Evolutionary conservation across 345 rosid genomes (phyloP).

Genomic region (Eucalyptus curtisii): DNA sequence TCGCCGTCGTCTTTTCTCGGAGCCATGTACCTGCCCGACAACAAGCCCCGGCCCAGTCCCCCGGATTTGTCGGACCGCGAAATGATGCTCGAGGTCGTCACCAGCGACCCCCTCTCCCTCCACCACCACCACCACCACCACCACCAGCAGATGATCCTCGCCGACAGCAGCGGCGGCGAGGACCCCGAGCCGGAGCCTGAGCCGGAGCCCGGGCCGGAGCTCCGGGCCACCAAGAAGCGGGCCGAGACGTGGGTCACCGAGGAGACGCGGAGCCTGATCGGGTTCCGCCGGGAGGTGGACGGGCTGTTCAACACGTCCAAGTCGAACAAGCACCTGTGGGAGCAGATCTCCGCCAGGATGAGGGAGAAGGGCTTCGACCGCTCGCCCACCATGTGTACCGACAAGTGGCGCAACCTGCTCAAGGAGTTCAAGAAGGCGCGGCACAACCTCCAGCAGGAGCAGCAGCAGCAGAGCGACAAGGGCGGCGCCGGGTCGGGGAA

Average conservation of each 20-base stretch:
- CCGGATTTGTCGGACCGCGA: constrained; percentile 62
- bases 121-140: constrained; percentile 1
- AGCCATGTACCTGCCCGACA: constrained; percentile 71
- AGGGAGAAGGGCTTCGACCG: constrained; percentile 94
- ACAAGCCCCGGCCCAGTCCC: constrained; percentile 45
- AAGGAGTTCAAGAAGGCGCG: constrained; percentile 93
- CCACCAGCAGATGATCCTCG: constrained; percentile 61
- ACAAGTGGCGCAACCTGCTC: constrained; percentile 96
- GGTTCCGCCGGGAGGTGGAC: constrained; percentile 77
- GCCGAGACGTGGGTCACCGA: constrained; percentile 99
- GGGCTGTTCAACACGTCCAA: constrained; percentile 87
- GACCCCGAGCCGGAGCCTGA: constrained; percentile 44
- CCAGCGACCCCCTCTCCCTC: neutral
- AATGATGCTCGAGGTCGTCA: constrained; percentile 68
- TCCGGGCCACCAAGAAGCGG: constrained; percentile 72
- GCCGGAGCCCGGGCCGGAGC: neutral
- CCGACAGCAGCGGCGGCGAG: constrained; percentile 66
- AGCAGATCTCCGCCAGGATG: constrained; percentile 81
- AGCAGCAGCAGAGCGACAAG: neutral
- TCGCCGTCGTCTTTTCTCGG: neutral
- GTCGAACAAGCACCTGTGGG: constrained; percentile 98
- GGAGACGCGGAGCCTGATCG: constrained; percentile 79
- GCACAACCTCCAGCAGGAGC: constrained; percentile 15
- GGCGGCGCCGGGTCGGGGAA: constrained; percentile 65
- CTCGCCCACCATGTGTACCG: constrained; percentile 98